Evolutionary conservation across 805 yeast species (phyloP), one percentile per base, ranked within the genome.

Genomic region (Ogataea pilisensis): DNA sequence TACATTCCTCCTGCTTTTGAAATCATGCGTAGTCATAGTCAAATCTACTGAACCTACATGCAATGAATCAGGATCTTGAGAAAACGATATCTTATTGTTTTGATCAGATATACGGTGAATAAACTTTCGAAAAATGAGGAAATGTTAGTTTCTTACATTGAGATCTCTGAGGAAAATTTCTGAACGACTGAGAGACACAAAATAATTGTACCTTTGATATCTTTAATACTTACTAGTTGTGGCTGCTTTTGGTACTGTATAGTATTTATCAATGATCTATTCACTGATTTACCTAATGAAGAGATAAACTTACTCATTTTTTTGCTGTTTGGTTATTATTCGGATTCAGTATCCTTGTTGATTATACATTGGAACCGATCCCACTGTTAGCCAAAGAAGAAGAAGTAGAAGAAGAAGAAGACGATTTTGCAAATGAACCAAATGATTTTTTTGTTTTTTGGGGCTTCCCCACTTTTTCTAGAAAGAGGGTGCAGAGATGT

Each of bases 71-170:
- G 63, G 61, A 31, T 62, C 52, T 17, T 42, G 21, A 0, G 65
- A 57, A 35, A 64, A 63, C 7, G 68, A 64, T 3, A 63, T 42
- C 16, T 45, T 41, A 2, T 51, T 44, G 17, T 35, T 44, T 1
- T 42, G 35, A 13, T 44, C 34, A 5, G 53, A 37, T 4, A 51
- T 14, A n/a, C 44, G 39, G 34, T 60, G 64, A 5, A 60, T 14
- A 28, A 37, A 60, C 48, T 50, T 16, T n/a, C 33, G 21, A 26
- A 11, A 7, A 26, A 14, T 18, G 34, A 4, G n/a, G 13, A 24
- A 19, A 16, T 22, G 35, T 41, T 37, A 35, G 44, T 41, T 22
- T 20, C 13, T 25, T 6, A 6, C n/a, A n/a, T n/a, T n/a, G n/a
- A n/a, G n/a, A n/a, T n/a, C n/a, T n/a, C n/a, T n/a, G n/a, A n/a